phyloP scores from a whole-genome alignment of 139 green algal genomes.

The Chlamydomonas sp. region DNA sequence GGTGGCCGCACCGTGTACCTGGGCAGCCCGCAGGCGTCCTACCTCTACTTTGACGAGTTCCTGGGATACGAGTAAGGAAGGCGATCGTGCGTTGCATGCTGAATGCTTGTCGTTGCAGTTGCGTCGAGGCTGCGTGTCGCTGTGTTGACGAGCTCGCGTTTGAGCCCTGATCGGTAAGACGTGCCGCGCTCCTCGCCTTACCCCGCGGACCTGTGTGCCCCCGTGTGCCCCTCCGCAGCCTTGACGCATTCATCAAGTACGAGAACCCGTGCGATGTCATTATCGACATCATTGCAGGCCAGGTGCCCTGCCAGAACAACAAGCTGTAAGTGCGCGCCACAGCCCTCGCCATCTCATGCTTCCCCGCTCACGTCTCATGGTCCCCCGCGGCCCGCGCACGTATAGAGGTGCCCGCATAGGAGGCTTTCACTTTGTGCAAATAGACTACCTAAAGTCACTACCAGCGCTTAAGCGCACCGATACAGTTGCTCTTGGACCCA shows the following conservation, averaged over 20 bases:
- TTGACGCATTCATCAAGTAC: constrained; percentile 14
- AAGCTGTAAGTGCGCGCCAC: not conserved
- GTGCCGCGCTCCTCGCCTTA: too few relatives aligned
- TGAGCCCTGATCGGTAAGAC: too few relatives aligned
- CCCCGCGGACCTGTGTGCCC: not conserved
- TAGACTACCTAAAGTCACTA: not conserved
- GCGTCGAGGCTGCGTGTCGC: too few relatives aligned
- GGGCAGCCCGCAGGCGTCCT: constrained; percentile 47
- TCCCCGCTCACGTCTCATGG: too few relatives aligned
- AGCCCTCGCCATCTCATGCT: too few relatives aligned
- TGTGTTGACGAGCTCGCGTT: too few relatives aligned
- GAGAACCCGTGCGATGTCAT: constrained; percentile 79
- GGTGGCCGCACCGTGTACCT: constrained; percentile 76
- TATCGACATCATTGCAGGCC: constrained; percentile 78
- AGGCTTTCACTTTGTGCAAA: too few relatives aligned
- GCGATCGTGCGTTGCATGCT: not conserved
- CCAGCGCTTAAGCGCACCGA: not conserved
- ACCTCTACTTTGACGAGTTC: constrained; percentile 51
- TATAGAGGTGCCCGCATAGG: too few relatives aligned
- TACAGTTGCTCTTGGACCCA: not conserved
- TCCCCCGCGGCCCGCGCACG: too few relatives aligned
- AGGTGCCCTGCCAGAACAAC: constrained; percentile 22
- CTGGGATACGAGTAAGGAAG: constrained; percentile 6
- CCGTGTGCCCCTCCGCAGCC: not conserved
- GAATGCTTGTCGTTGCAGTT: not conserved